These are phyloP conservation scores for Beverwykella pulmonaria DNA, from an alignment of 495 filamentous ascomycete species.

Conservation along the genomic window DNA sequence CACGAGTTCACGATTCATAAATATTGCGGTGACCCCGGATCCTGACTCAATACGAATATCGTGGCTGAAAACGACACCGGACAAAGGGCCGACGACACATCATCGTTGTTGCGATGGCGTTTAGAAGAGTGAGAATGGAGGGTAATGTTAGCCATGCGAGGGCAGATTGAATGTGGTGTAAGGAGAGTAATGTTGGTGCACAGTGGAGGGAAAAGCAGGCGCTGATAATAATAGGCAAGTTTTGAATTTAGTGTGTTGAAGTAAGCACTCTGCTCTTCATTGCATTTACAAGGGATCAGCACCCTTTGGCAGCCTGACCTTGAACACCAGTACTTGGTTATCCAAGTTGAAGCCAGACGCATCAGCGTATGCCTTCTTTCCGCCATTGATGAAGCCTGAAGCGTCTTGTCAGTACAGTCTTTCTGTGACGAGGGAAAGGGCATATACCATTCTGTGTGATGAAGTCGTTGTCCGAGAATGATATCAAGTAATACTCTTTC, in stretches of 20 bases:
- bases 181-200: not conserved
- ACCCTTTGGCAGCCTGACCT: slow-evolving; percentile 59
- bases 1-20: slow-evolving; percentile 9
- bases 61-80: not conserved
- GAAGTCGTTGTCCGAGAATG: slow-evolving; percentile 77
- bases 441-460: slow-evolving; percentile 72
- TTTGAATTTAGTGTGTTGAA: not conserved
- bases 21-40: slow-evolving; percentile 5
- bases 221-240: not conserved
- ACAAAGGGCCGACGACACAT: not conserved
- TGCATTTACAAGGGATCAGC: slow-evolving; percentile 33
- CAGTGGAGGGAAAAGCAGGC: not conserved
- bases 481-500: slow-evolving; percentile 70
- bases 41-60: slow-evolving; percentile 1
- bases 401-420: slow-evolving; percentile 1
- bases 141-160: slow-evolving; percentile 13
- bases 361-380: slow-evolving; percentile 63
- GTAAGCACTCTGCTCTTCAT: not conserved
- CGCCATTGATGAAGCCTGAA: slow-evolving; percentile 64
- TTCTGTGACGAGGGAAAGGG: not conserved
- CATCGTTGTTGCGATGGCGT: not conserved
- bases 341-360: slow-evolving; percentile 65
- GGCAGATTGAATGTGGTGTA: not conserved
- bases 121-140: not conserved
- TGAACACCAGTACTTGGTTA: slow-evolving; percentile 73